Evolutionary conservation across 2,329 filamentous ascomycete species (phyloP), one percentile per base, ranked within the genome.

Genomic region (Aspergillus novoparasiticus): DNA sequence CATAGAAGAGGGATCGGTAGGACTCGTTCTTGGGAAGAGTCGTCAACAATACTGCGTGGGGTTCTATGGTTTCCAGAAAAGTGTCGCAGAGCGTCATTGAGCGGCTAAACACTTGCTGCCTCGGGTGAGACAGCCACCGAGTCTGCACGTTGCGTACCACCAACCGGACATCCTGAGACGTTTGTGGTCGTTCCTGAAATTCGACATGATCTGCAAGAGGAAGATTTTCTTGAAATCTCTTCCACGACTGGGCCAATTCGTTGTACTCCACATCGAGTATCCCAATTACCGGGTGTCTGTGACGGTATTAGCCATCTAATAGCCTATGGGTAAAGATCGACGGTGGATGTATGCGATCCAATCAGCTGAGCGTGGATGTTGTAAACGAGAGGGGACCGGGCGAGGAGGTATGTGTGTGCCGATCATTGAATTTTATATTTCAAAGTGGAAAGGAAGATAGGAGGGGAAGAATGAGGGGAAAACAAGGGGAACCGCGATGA

Each of bases 231-330:
- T 73, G 72, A 54, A 79, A 77, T 12, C 68, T 61, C 61, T 75
- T 76, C 76, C 77, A 79, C 6, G 76, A 72, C 58, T 73, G 72
- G 34, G 69, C 69, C 23, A 79, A 69, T 67, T 79, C 76, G 64
- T 76, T 77, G 56, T 73, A 74, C 71, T 79, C 77, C 60, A 78
- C 68, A 62, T 79, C 77, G 51, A 79, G 75, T 60, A 69, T 71
- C 6, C 71, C 72, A 64, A 75, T 73, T 19, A 69, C 66, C n/a
- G 72, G 69, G 34, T 71, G 67, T 21, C 75, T 78, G 43, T 26
- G 36, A 16, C 2, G 55, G 26, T 10, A 21, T 39, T 36, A 46
- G 41, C 50, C n/a, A 57, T n/a, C 3, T 19, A 21, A 23, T 26
- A 9, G 30, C n/a, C 23, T 4, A n/a, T 23, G 30, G 23, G 19